Evolutionary conservation across 2,329 filamentous ascomycete species (phyloP), one percentile per base, ranked within the genome.

Genomic region (Amesomyces nigricolor): DNA sequence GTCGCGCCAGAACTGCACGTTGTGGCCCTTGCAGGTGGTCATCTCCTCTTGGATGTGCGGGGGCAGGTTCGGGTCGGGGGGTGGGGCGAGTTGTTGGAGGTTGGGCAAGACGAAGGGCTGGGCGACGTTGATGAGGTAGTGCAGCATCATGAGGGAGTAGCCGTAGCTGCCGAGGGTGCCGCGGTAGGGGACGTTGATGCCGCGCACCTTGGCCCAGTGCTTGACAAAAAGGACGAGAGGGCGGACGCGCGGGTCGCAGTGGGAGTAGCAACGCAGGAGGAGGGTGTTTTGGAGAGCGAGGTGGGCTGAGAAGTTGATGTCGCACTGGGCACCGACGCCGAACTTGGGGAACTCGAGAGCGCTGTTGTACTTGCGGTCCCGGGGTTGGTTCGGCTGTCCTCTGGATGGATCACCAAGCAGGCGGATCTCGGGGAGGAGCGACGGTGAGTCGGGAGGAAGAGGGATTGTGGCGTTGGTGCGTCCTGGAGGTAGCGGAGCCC

Each of bases 101-200:
- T 96, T 96, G 0, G 88, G 89, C 56, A 89, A 84, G 16, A 96
- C 87, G 52, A 90, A 89, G 0, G 91, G 91, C 47, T 82, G 76
- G 1, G 81, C 87, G 51, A 96, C 71, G 63, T 96, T 95, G 65
- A 94, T 83, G 29, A 96, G 80, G 66, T 92, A 96, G 70, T 96
- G 91, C 14, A 96, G 75, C 4, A 95, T 85, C 91, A 96, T 95
- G 39, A 96, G 74, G 5, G 94, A 89, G 70, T 92, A 96, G 48
- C 91, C 91, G 65, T 96, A 96, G 62, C 88, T 92, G 51, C 88
- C 91, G 16, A 96, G 75, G 0, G 90, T 95, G 42, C 91, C 91
- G 38, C 86, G 85, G 67, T 95, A 95, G 2, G 89, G 85, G 42
- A 86, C 89, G 71, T 96, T 96, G 72, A 96, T 91, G 60, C 85